These are phyloP conservation scores for Bacidia gigantensis DNA, from an alignment of 495 filamentous ascomycete genomes.

Conservation along the genomic window DNA sequence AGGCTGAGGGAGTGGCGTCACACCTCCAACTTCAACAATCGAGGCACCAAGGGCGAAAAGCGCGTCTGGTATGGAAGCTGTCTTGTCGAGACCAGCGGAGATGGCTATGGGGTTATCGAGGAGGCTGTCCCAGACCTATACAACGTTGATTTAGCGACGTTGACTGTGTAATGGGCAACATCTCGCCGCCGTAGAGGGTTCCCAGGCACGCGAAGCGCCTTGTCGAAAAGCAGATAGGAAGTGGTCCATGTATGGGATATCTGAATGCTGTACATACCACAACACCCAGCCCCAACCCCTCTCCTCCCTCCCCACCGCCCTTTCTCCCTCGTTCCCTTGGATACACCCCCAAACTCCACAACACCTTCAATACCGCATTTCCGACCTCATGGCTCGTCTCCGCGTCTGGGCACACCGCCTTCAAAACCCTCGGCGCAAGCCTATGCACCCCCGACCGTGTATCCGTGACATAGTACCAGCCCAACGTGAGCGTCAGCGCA, in stretches of 20 bases:
- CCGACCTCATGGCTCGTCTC: constrained; percentile 82
- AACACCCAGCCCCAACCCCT: constrained; percentile 21
- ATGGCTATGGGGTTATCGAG: constrained; percentile 80
- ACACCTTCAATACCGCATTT: constrained; percentile 42
- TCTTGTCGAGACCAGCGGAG: constrained; percentile 87
- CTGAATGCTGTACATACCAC: constrained; percentile 4
- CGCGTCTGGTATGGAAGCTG: constrained; percentile 70
- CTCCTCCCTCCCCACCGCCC: constrained; percentile 33
- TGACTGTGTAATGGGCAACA: no score
- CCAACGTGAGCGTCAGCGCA: constrained; percentile 33
- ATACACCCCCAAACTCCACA: constrained; percentile 44
- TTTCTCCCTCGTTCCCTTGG: constrained; percentile 61
- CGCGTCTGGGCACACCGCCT: constrained; percentile 62
- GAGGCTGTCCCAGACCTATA: constrained; percentile 64
- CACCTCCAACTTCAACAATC: constrained; percentile 83
- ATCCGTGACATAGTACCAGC: constrained; percentile 75
- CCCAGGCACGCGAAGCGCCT: no score
- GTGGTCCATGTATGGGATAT: neutral
- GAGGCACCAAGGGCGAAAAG: constrained; percentile 69
- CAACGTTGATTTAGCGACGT: no score
- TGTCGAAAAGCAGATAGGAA: no score
- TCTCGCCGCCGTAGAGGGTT: no score
- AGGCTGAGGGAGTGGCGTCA: constrained; percentile 68
- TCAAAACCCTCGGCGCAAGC: constrained; percentile 59
- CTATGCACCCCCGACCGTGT: constrained; percentile 72